Base-by-base conservation (phyloP, 257 asterid genomes). In the Plantago ovata region DNA sequence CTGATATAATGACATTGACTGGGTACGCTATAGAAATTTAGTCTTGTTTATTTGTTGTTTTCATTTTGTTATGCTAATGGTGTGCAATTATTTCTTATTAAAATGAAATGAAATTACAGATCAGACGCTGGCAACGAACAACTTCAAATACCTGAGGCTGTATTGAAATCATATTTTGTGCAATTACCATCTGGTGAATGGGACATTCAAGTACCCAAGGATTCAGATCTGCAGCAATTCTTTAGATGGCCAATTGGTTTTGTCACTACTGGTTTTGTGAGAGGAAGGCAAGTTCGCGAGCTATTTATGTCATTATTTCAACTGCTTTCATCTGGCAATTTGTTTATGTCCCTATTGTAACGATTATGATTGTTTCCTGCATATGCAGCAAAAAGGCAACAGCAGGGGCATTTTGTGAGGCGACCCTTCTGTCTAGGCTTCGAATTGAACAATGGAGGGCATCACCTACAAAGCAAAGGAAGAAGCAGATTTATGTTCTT, bases 191-290 rank as follows among this genome's bases (percentile, higher is more conserved):
- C 86, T 60, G 88, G 90, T 51, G 69, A 76, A 74, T 84, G 95
- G 95, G 81, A 72, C 53, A 77, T 79, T 63, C 79, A 74, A 53
- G 56, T 72, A 57, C 96, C 86, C n/a, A 74, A 75, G 63, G 83
- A 79, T 51, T 68, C 77, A 20, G 50, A 65, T 33, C 55, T 40
- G 9, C 56, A 4, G 28, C 84, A 72, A 24, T 76, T 77, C 57
- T 63, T 54, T 61, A 78, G 98, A 73, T 70, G 74, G 77, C 94
- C 95, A 12, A 75, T 88, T 56, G 98, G 98, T 53, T 92, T 88
- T 56, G 67, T 88, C 39, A 92, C 95, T 45, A 73, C 84, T 58
- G 98, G 95, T 45, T 93, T 82, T 67, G 87, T 89, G 38, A 88
- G 75, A 50, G 97, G 98, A 80, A 88, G 96, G 96, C 75, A 70